phyloP scores from a whole-genome alignment of 2,329 filamentous ascomycete genomes.

The Neopestalotiopsis sp. region DNA sequence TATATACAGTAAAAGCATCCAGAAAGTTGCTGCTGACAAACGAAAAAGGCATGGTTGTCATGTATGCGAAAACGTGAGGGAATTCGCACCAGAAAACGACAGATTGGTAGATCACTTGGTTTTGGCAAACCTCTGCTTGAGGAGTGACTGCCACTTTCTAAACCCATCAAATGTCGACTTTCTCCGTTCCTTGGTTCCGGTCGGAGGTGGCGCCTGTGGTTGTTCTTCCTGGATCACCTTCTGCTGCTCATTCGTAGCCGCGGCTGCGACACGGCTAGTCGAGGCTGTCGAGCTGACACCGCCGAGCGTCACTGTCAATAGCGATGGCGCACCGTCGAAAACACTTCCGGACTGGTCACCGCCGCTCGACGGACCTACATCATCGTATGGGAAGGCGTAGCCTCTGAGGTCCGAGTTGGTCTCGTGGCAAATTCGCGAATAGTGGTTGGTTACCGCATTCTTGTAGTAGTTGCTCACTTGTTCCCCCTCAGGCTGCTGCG shows the following conservation, averaged over 20 bases:
- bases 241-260: background rate
- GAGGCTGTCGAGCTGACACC: slow-evolving; percentile 33
- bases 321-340: slow-evolving; percentile 58
- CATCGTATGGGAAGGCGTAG: slow-evolving; percentile 76
- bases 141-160: background rate
- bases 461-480: slow-evolving; percentile 57
- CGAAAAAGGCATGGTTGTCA: background rate
- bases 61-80: background rate
- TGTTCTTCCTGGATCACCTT: background rate
- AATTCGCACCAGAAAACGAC: background rate
- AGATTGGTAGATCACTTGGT: background rate
- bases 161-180: slow-evolving; percentile 7
- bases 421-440: slow-evolving; percentile 68
- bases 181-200: slow-evolving; percentile 2
- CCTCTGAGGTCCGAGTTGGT: slow-evolving; percentile 64
- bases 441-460: slow-evolving; percentile 67
- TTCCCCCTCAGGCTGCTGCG: slow-evolving; percentile 59
- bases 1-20: background rate
- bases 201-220: background rate
- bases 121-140: slow-evolving; percentile 9
- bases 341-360: slow-evolving; percentile 68
- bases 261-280: background rate
- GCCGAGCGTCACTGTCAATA: slow-evolving; percentile 64
- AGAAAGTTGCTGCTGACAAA: background rate
- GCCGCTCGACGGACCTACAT: slow-evolving; percentile 62